These are phyloP conservation scores for Elongisporangium anandrum DNA, from an alignment of 352 stramenopile genomes.

Conservation along the genomic window DNA sequence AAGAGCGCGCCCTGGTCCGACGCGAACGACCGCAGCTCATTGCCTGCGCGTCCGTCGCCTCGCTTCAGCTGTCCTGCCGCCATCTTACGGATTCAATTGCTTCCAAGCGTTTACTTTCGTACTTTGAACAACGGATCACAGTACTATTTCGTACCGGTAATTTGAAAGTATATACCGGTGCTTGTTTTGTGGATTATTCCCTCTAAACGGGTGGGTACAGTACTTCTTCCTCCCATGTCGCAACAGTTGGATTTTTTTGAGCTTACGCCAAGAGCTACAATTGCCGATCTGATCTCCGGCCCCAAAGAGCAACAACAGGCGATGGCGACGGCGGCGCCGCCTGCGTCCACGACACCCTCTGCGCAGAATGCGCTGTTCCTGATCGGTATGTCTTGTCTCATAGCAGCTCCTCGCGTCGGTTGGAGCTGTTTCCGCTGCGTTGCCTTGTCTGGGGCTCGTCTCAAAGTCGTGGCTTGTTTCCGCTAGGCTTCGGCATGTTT, in stretches of 20 bases:
- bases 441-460: neutral
- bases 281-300: neutral
- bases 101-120: neutral
- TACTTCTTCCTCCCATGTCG: neutral
- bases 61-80: constrained; percentile 28
- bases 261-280: neutral
- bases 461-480: neutral
- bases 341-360: constrained; percentile 24
- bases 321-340: constrained; percentile 5
- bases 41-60: constrained; percentile 60
- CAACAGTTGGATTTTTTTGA: neutral
- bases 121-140: neutral
- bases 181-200: no score
- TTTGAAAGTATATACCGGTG: no score
- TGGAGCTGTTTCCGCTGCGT: constrained; percentile 3
- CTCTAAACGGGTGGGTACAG: neutral
- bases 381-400: constrained; percentile 32
- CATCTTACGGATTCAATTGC: constrained; percentile 16
- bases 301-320: constrained; percentile 1
- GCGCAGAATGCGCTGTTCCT: constrained; percentile 68
- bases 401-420: neutral
- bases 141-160: neutral
- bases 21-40: constrained; percentile 73
- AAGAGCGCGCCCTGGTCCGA: constrained; percentile 77
- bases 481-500: constrained; percentile 63